phyloP scores from a whole-genome alignment of 495 filamentous ascomycete genomes.

The Apodospora peruviana region DNA sequence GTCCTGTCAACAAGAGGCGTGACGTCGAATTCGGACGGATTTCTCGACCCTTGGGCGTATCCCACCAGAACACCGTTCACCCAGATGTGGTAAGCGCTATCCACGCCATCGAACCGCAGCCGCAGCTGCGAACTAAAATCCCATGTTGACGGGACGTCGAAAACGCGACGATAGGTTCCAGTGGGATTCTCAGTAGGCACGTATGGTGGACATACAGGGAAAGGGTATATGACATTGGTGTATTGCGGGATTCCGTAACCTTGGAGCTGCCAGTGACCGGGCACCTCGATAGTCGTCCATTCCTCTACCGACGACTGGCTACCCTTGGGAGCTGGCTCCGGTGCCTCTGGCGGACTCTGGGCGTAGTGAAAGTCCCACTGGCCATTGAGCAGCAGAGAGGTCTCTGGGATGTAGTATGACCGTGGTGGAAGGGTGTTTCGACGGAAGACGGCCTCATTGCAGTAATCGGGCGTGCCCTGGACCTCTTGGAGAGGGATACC shows the following conservation, averaged over 20 bases:
- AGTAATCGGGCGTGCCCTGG: slow-evolving; percentile 17
- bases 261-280: slow-evolving; percentile 62
- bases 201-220: slow-evolving; percentile 54
- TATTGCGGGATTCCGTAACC: slow-evolving; percentile 58
- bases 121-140: slow-evolving; percentile 37
- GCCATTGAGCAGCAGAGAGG: slow-evolving; percentile 45
- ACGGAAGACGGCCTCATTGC: slow-evolving; percentile 34
- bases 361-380: slow-evolving; percentile 56
- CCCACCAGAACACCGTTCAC: slow-evolving; percentile 54
- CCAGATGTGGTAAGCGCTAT: slow-evolving; percentile 62
- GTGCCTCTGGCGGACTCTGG: slow-evolving; percentile 41
- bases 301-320: slow-evolving; percentile 11
- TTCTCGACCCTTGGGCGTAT: slow-evolving; percentile 59
- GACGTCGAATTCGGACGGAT: slow-evolving; percentile 59
- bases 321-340: slow-evolving; percentile 28
- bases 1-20: slow-evolving; percentile 34
- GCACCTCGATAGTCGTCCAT: slow-evolving; percentile 53
- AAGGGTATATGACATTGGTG: slow-evolving; percentile 56
- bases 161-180: slow-evolving; percentile 53
- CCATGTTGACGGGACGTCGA: slow-evolving; percentile 41
- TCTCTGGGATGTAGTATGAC: slow-evolving; percentile 45
- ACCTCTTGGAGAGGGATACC: slow-evolving; percentile 15
- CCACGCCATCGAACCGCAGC: slow-evolving; percentile 61
- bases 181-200: slow-evolving; percentile 56
- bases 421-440: slow-evolving; percentile 45